Evolutionary conservation across 805 yeast species (phyloP), one percentile per base, ranked within the genome.

Genomic region (Pichia scutulata): DNA sequence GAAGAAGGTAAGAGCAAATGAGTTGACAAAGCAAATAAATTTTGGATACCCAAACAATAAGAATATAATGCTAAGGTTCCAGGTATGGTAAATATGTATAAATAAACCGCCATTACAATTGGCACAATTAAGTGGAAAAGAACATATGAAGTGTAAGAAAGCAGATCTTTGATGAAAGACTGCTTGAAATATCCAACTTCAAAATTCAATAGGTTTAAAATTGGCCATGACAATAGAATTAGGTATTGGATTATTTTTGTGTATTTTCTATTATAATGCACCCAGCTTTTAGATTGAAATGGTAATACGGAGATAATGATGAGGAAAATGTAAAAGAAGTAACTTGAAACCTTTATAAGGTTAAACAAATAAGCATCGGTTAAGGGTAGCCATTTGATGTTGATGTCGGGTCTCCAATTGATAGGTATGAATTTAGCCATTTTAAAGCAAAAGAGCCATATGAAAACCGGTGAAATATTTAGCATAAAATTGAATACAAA

Each of bases 1-100:
- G 88, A 86, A 60, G 79, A 82, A 24, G 90, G 90, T 62, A 82
- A 70, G 7, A 73, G 44, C 37, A 84, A 60, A 61, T 82, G 88
- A 3, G 87, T 83, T 39, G 73, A 39, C 0, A 81, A 81, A 23
- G 86, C 85, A 1, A 71, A 64, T 13, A 81, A 71, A 57, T 81
- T 83, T 60, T 81, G 87, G 12, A 71, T 47, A 2, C 89, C 89
- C 41, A 83, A 56, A 0, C 79, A 72, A n/a, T 74, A 57, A 1
- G 79, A 68, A 55, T 80, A 84, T 56, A 72, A 67, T 52, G 74
- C 77, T 13, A 81, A 47, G 0, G 80, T 77, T 0, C 85, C 86
- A n/a, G 82, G 85, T 1, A 81, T 73, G 48, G 82, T 86, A 71
- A 81, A 82, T 12, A 81, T 74, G 59, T 82, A 82, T 16, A 84